phyloP scores from a whole-genome alignment of 495 filamentous ascomycete genomes.

The Penicillium canariense region DNA sequence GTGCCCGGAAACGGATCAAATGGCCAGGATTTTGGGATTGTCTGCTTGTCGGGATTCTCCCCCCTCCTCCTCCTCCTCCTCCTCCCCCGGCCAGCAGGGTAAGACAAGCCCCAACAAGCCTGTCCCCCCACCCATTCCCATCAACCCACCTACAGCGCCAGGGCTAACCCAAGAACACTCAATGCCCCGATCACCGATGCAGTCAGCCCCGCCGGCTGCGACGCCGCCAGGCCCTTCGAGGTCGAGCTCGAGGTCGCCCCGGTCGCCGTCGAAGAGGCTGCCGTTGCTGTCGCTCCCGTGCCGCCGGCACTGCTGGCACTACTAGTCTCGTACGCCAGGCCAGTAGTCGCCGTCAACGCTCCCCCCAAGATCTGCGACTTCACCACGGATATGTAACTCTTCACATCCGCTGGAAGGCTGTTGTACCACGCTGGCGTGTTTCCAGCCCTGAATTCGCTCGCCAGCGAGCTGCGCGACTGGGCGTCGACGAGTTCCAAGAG shows the following conservation, averaged over 20 bases:
- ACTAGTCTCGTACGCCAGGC: slow-evolving; percentile 3
- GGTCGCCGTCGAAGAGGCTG: not conserved
- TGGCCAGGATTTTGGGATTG: too few species aligned
- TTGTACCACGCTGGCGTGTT: slow-evolving; percentile 33
- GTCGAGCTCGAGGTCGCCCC: slow-evolving; percentile 17
- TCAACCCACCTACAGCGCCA: slow-evolving; percentile 21
- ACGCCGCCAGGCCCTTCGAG: slow-evolving; percentile 14
- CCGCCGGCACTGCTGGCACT: slow-evolving; percentile 7
- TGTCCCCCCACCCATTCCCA: not conserved
- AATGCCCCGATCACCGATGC: slow-evolving; percentile 26
- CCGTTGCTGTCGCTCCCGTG: slow-evolving; percentile 1
- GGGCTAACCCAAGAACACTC: slow-evolving; percentile 25
- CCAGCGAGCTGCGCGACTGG: slow-evolving; percentile 28
- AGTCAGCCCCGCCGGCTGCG: slow-evolving; percentile 19
- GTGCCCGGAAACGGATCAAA: too few species aligned
- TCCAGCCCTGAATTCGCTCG: slow-evolving; percentile 31
- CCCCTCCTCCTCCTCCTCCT: not conserved
- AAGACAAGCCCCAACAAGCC: not conserved
- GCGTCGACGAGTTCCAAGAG: slow-evolving; percentile 28
- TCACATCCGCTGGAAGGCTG: slow-evolving; percentile 28
- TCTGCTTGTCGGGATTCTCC: not conserved
- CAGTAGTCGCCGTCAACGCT: slow-evolving; percentile 28
- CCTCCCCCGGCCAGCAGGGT: not conserved
- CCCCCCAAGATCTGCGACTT: slow-evolving; percentile 28
- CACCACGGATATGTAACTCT: slow-evolving; percentile 34